Evolutionary conservation across 208 protist genomes (phyloP).

Genomic region (Strigomonas culicis): DNA sequence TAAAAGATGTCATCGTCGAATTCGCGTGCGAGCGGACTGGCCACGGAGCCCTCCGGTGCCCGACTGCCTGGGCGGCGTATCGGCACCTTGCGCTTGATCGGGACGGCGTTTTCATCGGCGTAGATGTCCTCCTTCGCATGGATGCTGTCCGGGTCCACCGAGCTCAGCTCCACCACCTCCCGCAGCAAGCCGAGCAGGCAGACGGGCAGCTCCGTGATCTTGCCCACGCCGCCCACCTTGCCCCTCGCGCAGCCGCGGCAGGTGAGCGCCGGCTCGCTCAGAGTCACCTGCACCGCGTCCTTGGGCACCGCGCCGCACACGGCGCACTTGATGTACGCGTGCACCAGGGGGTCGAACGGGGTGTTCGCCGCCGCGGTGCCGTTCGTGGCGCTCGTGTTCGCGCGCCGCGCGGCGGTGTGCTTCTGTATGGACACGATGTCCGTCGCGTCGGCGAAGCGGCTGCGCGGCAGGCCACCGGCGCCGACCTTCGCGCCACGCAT

Average conservation of each 20-base stretch:
- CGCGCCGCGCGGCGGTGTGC: conserved; percentile 1
- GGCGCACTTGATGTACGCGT: conserved; percentile 41
- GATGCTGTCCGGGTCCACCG: not conserved
- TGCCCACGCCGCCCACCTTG: conserved; percentile 13
- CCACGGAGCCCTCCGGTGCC: conserved; percentile 8
- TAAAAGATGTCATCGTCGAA: conserved; percentile 7
- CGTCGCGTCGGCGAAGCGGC: not conserved
- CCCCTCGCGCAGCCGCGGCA: conserved; percentile 45
- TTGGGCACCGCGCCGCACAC: conserved; percentile 38
- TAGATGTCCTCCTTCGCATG: conserved; percentile 3
- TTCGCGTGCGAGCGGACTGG: conserved; percentile 1
- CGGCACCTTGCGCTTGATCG: too few species aligned
- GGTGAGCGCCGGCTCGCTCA: conserved; percentile 24
- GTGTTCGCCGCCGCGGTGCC: too few species aligned
- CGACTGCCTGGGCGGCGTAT: not conserved
- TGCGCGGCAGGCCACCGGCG: not conserved
- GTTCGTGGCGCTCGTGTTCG: not conserved
- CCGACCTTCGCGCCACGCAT: not conserved
- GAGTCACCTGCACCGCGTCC: conserved; percentile 51
- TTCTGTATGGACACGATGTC: not conserved
- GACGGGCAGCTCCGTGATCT: conserved; percentile 34
- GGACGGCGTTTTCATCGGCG: not conserved
- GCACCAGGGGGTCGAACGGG: conserved; percentile 22
- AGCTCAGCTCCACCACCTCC: conserved; percentile 11
- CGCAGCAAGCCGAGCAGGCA: conserved; percentile 20